Base-by-base conservation (phyloP, 2,329 filamentous ascomycete species). In the Ophiostoma triangulosporum region DNA sequence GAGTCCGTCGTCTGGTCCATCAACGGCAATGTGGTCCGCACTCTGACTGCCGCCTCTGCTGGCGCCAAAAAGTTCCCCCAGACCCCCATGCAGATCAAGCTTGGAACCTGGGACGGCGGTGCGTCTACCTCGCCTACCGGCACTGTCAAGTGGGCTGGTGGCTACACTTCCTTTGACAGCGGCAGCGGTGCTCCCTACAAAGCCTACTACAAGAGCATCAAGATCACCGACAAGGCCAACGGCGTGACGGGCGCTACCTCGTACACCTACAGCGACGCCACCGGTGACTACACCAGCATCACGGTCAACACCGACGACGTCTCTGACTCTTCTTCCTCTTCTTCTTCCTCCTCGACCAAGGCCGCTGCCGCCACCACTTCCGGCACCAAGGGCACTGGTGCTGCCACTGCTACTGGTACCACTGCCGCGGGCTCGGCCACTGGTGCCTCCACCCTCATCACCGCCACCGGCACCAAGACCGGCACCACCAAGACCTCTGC, bases 101-200 rank as follows among this genome's bases (percentile, higher is more conserved):
- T 84, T 50, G 79, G 81, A 50, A 74, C 75, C 58, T 80, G 76
- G 72, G 67, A 74, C 45, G 74, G 69, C 22, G 76, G 75, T 59
- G 62, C 71, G 60, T 65, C 75, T 59, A 65, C 68, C 54, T 65
- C 71, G 35, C 65, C 73, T n/a, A 56, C 68, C 57, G 81, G 83
- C 48, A 84, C 80, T 24, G 73, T 83, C 54, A 64, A 77, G 53
- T 87, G 83, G 84, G 82, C 83, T 46, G 82, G 83, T 48, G 83
- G 84, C 54, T 57, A 63, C 51, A 66, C 76, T 60, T 66, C 78
- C 64, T 79, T 77, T 63, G 61, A 60, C 59, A 59, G 76, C 60
- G 74, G 65, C 56, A 59, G 76, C 61, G 75, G 66, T 56, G 48
- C 54, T 7, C 77, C 77, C 55, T 78, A 76, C 69, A 63, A 66